phyloP scores from a whole-genome alignment of 176 grass and related monocot genomes.

The Carex kokanica region DNA sequence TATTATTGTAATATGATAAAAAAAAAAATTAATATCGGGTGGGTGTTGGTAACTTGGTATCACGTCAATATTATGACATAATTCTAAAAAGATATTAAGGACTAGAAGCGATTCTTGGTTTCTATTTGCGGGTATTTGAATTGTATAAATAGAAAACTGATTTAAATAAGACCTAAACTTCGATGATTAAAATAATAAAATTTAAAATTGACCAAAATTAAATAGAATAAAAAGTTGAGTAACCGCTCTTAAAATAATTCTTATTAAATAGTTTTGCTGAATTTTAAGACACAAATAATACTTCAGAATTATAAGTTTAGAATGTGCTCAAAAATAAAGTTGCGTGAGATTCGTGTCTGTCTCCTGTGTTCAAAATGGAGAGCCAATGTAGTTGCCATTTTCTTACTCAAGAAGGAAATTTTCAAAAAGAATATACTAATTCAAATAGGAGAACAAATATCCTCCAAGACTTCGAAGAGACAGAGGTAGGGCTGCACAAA shows the following conservation, averaged over 20 bases:
- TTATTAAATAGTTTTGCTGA: neutral
- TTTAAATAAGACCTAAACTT: neutral
- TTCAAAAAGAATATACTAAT: conserved; percentile 6
- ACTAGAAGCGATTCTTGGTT: neutral
- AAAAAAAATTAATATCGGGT: neutral
- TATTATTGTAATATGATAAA: neutral
- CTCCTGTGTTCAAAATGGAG: neutral
- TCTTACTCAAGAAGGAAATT: neutral
- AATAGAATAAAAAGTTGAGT: neutral
- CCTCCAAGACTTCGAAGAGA: neutral
- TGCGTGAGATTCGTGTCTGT: neutral
- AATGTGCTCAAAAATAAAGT: neutral
- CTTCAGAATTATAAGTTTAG: neutral
- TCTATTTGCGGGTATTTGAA: neutral
- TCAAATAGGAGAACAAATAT: neutral
- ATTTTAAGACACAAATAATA: neutral
- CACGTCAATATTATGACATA: neutral
- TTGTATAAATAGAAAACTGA: conserved; percentile 3
- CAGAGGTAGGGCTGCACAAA: no score
- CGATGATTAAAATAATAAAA: neutral
- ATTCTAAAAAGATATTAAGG: neutral
- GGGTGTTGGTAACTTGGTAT: neutral
- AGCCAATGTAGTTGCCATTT: neutral
- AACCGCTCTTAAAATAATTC: neutral
- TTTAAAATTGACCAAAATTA: neutral